Percentiles rank a stretch among this genome's conserved stretches.
These are phyloP conservation scores for Aspergillus latus DNA, from an alignment of 2,329 filamentous ascomycete species.

Conservation along the genomic window DNA sequence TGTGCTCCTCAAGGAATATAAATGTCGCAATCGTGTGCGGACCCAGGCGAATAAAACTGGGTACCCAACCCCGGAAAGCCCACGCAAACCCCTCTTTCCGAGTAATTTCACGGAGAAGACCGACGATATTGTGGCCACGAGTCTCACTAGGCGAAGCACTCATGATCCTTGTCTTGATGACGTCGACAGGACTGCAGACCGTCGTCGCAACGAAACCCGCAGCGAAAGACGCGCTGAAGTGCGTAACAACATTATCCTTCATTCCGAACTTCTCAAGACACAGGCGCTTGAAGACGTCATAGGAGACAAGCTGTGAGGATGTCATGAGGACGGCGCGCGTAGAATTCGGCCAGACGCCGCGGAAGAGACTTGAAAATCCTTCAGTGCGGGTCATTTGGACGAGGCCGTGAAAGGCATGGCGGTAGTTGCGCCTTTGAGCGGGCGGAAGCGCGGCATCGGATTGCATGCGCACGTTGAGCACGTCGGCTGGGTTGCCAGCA, in stretches of 20 bases:
- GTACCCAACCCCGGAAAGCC: slow-evolving; percentile 68
- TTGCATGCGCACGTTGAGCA: slow-evolving; percentile 98
- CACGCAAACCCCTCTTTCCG: slow-evolving; percentile 60
- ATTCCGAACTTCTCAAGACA: slow-evolving; percentile 55
- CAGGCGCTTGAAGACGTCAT: slow-evolving; percentile 63
- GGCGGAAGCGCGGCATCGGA: slow-evolving; percentile 77
- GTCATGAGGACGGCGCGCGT: slow-evolving; percentile 66
- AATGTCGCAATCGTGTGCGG: slow-evolving; percentile 68
- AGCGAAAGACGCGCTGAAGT: slow-evolving; percentile 61
- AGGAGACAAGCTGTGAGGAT: slow-evolving; percentile 62
- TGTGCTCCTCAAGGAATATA: slow-evolving; percentile 67
- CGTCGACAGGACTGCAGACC: slow-evolving; percentile 66
- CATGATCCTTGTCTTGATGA: slow-evolving; percentile 68
- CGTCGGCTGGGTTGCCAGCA: slow-evolving; percentile 90
- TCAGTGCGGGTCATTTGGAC: slow-evolving; percentile 84
- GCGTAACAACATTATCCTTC: slow-evolving; percentile 58
- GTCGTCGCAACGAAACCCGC: slow-evolving; percentile 67
- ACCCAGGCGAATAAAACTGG: slow-evolving; percentile 65
- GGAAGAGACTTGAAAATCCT: slow-evolving; percentile 72
- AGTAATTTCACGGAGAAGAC: slow-evolving; percentile 55
- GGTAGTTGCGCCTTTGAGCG: slow-evolving; percentile 79
- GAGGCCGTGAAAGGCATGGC: slow-evolving; percentile 82
- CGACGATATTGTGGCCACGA: slow-evolving; percentile 47
- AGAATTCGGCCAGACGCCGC: slow-evolving; percentile 68
- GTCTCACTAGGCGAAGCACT: slow-evolving; percentile 48